Evolutionary conservation across 257 asterid species (phyloP), one percentile per base, ranked within the genome.

Genomic region (Solanum pimpinellifolium): DNA sequence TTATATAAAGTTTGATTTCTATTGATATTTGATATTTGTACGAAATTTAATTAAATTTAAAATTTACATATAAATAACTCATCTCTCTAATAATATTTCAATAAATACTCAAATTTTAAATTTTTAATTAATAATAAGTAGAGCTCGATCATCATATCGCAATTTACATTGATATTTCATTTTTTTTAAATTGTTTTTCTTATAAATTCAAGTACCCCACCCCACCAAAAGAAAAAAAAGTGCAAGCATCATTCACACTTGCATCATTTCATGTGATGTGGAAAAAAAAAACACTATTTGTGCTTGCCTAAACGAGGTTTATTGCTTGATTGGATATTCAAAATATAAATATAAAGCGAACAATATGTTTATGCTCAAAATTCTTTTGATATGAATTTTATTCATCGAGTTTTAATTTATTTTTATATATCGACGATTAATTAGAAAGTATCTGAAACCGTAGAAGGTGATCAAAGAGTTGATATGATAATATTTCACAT

Each of bases 11-110:
- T 47, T 47, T 47, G 1, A 4, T 12, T 8, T 33, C 16, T 8
- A 35, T 35, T 35, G 7, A 35, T 35, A 5, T 5, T 4, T n/a
- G 5, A 60, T 60, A 60, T 21, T 23, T 9, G 2, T 3, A 60
- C 9, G 2, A 9, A 20, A 0, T 1, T 60, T 23, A 6, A 23
- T 4, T 60, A 60, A 60, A 60, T 25, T 65, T 65, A 2, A 7
- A 31, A 29, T 69, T 69, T 2, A 69, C 0, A 16, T 27, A 68
- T 27, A 11, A 11, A 68, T 12, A 2, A 7, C 5, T 23, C 0
- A 5, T 12, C 29, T 68, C 1, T 29, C 3, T 0, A 0, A 6
- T 13, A 2, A 6, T 0, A 4, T 2, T 68, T 25, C 25, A 25
- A 25, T 25, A 25, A 10, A 62, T 1, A 5, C 0, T 25, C 0